Base-by-base conservation (phyloP, 768 basidiomycete genomes). In the Agaricus blazei region DNA sequence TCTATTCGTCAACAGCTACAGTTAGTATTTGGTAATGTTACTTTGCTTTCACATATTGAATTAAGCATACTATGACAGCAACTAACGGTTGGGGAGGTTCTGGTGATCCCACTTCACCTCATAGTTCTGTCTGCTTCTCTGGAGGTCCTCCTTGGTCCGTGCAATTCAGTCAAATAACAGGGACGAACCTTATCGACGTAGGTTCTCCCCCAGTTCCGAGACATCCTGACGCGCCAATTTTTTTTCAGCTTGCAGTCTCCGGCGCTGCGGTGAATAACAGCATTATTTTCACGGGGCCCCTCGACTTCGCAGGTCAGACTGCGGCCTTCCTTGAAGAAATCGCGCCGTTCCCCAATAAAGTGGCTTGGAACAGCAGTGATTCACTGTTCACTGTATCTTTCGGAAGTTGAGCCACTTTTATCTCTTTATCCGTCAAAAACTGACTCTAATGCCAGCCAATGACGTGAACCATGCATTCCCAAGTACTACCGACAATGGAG, bases 101-200 rank as follows among this genome's bases (percentile, higher is more conserved):
- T 11, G 60, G 60, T 14, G 59, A 61, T 36, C 64, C 64, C 9
- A 60, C 63, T n/a, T 45, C 48, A 3, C 42, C 60, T 14, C 61
- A 62, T 23, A 47, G 29, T 14, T 46, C 57, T 3, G n/a, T 15
- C 26, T 63, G 64, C 53, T 58, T 60, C 5, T 60, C 62, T 14
- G 64, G 60, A 6, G 64, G 64, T 6, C 64, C 64, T 2, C 61
- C 63, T 36, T 65, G 64, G 64, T 59, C 60, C 5, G 48, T 55
- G 19, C 62, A 63, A 52, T 54, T 65, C 27, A 52, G 34, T n/a
- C 54, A 52, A 26, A 46, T 61, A 28, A 59, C 57, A 27, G 49
- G 55, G 58, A 54, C 43, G 51, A 61, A 11, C 51, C 59, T 65
- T 28, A 48, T 60, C 15, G 58, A 65, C 41, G 64, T 63, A 34